Conservation (phyloP, 345 rosid species). For the Conringia planisiliqua region DNA sequence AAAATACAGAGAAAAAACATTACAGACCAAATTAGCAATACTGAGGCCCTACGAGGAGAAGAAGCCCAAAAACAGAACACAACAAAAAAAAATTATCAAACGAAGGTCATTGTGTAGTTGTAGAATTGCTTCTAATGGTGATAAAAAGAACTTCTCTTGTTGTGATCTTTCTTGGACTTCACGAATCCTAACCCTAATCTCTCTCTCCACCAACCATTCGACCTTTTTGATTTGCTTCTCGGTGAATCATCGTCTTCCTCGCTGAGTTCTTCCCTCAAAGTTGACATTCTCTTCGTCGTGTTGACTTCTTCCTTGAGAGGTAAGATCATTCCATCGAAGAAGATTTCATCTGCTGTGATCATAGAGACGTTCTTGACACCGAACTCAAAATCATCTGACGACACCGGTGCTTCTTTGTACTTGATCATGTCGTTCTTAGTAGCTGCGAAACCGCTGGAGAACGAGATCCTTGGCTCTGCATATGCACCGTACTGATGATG, state of each 20-base stretch:
- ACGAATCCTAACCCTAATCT: conserved; percentile 35
- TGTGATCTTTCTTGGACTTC: conserved; percentile 34
- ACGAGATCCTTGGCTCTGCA: conserved; percentile 89
- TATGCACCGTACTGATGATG: conserved; percentile 40
- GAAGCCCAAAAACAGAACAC: background rate
- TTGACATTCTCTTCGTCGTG: conserved; percentile 44
- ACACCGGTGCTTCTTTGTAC: conserved; percentile 79
- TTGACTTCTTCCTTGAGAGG: conserved; percentile 52
- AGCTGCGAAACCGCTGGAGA: conserved; percentile 73
- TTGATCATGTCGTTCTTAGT: conserved; percentile 32
- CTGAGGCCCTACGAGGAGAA: background rate
- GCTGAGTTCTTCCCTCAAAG: conserved; percentile 62
- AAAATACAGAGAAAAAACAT: background rate
- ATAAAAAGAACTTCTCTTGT: conserved; percentile 24
- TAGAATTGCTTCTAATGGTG: conserved; percentile 11
- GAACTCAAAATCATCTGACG: conserved; percentile 73
- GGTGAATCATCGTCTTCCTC: conserved; percentile 35
- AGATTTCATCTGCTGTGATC: conserved; percentile 83
- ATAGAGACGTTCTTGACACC: conserved; percentile 48
- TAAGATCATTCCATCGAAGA: conserved; percentile 62
- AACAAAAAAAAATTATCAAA: background rate
- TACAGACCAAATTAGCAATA: background rate
- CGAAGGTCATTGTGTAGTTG: background rate
- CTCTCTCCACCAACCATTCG: conserved; percentile 37
- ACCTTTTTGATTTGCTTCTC: conserved; percentile 27